Evolutionary conservation across 306 rosid species (phyloP).

Genomic region (Corylus avellana): DNA sequence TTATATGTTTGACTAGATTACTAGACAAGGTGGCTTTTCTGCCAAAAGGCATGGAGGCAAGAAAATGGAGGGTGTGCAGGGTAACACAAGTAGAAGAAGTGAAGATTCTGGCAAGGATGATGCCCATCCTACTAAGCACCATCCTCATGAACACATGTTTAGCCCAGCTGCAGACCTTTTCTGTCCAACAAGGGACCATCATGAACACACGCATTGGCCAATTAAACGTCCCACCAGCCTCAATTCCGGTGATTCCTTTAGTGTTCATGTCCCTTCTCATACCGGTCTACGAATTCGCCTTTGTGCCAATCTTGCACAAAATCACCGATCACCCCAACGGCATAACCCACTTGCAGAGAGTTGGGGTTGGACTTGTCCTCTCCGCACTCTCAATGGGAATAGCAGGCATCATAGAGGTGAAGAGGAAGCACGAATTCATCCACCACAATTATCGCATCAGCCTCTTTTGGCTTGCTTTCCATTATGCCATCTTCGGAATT

Average conservation of each 20-base stretch:
- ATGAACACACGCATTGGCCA: constrained; percentile 42
- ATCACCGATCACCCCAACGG: constrained; percentile 51
- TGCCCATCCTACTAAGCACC: constrained; percentile 59
- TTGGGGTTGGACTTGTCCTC: constrained; percentile 55
- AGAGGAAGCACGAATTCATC: constrained; percentile 37
- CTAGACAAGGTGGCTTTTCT: constrained; percentile 61
- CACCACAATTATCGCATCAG: constrained; percentile 31
- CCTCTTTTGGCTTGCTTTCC: constrained; percentile 62
- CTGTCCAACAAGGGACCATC: constrained; percentile 47
- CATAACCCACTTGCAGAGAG: constrained; percentile 54
- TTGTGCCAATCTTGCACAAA: constrained; percentile 43
- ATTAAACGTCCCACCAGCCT: constrained; percentile 39
- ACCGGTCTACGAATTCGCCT: constrained; percentile 45
- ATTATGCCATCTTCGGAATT: constrained; percentile 56
- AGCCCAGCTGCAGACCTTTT: constrained; percentile 57
- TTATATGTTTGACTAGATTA: constrained; percentile 30
- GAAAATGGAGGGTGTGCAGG: constrained; percentile 47
- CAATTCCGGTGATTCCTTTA: constrained; percentile 59
- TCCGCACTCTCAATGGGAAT: constrained; percentile 56
- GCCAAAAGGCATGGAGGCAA: constrained; percentile 26
- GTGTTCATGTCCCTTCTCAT: constrained; percentile 58
- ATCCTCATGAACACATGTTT: constrained; percentile 59
- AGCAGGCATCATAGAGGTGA: constrained; percentile 48
- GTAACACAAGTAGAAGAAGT: constrained; percentile 57
- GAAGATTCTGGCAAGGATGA: constrained; percentile 64